Evolutionary conservation across 176 grass and related monocot genomes (phyloP).

Genomic region (Luzula sylvatica): DNA sequence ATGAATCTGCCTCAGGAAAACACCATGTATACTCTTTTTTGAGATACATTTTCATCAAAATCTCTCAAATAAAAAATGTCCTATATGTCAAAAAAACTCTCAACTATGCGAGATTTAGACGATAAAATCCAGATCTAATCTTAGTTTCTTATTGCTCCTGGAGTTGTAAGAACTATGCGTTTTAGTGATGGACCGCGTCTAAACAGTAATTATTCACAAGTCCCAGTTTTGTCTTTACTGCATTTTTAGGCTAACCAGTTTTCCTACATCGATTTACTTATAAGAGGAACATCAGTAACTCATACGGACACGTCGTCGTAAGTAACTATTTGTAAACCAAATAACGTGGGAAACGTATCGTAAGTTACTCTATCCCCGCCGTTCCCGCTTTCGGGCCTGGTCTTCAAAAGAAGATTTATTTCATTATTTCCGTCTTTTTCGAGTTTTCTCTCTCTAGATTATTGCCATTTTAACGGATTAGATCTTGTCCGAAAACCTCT

Average conservation of each 20-base stretch:
- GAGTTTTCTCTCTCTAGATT: neutral
- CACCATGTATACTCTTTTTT: too few species aligned
- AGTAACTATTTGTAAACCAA: neutral
- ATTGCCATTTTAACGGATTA: neutral
- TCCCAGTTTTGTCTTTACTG: neutral
- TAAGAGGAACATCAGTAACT: neutral
- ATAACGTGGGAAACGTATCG: neutral
- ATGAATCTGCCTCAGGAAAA: too few species aligned
- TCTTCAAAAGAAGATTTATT: neutral
- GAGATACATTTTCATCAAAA: too few species aligned
- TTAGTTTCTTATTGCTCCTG: neutral
- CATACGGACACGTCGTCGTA: neutral
- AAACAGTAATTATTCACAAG: too few species aligned
- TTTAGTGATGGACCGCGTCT: too few species aligned
- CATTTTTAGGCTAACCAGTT: too few species aligned
- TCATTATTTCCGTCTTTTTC: neutral
- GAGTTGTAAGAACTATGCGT: neutral
- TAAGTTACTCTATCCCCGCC: conserved; percentile 14
- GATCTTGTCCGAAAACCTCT: neutral
- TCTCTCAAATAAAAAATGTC: too few species aligned
- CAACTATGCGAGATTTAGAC: neutral
- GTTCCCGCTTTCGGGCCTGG: conserved; percentile 15
- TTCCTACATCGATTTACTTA: neutral
- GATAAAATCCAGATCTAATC: neutral
- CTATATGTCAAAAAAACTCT: too few species aligned